Evolutionary conservation across 2,329 filamentous ascomycete genomes (phyloP), one percentile per base, ranked within the genome.

Genomic region (Cyanodermella asteris): DNA sequence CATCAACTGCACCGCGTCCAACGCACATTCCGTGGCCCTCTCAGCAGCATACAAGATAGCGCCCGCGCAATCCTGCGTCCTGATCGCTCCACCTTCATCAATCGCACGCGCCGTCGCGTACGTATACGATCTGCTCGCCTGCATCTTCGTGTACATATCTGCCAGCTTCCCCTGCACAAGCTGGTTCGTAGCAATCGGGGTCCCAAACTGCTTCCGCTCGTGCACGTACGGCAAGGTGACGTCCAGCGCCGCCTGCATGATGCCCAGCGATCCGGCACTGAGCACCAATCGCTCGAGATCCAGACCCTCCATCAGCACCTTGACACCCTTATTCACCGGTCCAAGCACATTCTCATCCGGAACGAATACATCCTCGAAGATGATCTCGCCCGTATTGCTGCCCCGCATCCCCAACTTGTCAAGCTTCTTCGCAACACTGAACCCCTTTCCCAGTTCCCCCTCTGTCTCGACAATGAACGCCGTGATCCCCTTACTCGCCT

Each of bases 331-430:
- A 53, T 91, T 75, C 29, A 91, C 43, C 19, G 64, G 49, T 16
- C 87, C 87, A 1, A 97, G 63, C 1, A 93, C 51, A 45, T 91
- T 78, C 39, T 74, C 72, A 6, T 57, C 53, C 4, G 87, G 81
- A 5, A 94, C 80, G 43, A 93, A 91, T 29, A 93, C 80, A 36
- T 72, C 61, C 33, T 91, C 81, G 37, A 94, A 90, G 28, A 84
- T 64, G 13, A 94, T 64, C 50, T 94, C 87, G 39, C 87, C 87
- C 0, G 87, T 94, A 51, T 93, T 93, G 37, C 76, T 87, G 30
- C 87, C 87, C 29, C 87, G 68, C 87, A 97, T 97, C 37, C 87
- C 87, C 49, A 97, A 73, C 55, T 97, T 94, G 59, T 94, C 84
- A 11, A 94, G 68, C 52, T 94, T 94, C 33, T 78, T 64, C 5